Percentiles rank a stretch among this genome's conserved stretches.
These are phyloP conservation scores for Nothopassalora personata DNA, from an alignment of 2,329 filamentous ascomycete genomes.

Conservation along the genomic window DNA sequence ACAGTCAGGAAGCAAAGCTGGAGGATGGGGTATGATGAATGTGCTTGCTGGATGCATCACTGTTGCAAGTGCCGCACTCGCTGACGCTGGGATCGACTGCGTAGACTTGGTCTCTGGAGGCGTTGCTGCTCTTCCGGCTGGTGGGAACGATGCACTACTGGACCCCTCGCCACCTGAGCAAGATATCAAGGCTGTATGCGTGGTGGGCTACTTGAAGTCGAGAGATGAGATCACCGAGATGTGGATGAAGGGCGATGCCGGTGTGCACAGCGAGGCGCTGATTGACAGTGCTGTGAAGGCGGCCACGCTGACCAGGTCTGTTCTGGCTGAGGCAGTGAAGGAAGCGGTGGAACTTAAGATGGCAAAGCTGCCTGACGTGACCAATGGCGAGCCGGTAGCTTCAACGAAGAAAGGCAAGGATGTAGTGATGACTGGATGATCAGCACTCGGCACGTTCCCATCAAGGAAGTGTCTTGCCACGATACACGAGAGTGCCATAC, in stretches of 20 bases:
- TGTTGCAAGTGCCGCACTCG: conserved; percentile 84
- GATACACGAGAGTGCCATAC: neutral
- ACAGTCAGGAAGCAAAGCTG: conserved; percentile 35
- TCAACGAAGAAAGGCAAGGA: conserved; percentile 18
- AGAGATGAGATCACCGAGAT: conserved; percentile 90
- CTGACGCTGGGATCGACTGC: conserved; percentile 92
- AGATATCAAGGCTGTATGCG: conserved; percentile 73
- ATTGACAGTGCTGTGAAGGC: conserved; percentile 61
- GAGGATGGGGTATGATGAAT: conserved; percentile 79
- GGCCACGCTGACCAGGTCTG: conserved; percentile 53
- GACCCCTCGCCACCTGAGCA: conserved; percentile 77
- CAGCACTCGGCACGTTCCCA: neutral
- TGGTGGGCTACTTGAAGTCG: conserved; percentile 79
- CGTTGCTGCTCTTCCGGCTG: conserved; percentile 70
- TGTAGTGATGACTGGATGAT: conserved; percentile 30
- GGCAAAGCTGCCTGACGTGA: conserved; percentile 7
- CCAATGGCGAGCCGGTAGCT: conserved; percentile 11
- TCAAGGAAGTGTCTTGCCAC: neutral
- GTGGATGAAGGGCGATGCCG: conserved; percentile 77
- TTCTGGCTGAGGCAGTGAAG: conserved; percentile 57
- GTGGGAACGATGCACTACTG: conserved; percentile 51
- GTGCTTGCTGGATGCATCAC: conserved; percentile 89
- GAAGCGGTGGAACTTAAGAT: conserved; percentile 47
- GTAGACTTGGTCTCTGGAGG: conserved; percentile 86
- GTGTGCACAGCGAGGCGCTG: conserved; percentile 46